These are phyloP conservation scores for Pseudonitzschia multiseries DNA, from an alignment of 108 stramenopile species.

Conservation along the genomic window DNA sequence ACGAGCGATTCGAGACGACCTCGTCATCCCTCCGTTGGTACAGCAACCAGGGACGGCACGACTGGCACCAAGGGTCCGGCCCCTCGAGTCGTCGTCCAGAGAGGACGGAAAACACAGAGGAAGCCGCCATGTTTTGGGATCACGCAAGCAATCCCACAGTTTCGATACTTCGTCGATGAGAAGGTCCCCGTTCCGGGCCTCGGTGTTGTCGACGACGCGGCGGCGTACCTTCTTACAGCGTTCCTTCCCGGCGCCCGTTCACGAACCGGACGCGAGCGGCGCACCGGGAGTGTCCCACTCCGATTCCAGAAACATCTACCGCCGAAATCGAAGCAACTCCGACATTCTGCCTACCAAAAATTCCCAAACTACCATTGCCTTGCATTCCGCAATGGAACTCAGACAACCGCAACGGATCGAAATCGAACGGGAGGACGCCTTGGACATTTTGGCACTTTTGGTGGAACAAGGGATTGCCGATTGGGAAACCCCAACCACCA, in stretches of 20 bases:
- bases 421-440: conserved; percentile 66
- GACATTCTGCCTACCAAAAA: conserved; percentile 27
- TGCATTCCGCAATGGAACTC: conserved; percentile 22
- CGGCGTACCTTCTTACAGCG: neutral
- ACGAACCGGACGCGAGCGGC: neutral
- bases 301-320: neutral
- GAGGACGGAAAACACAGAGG: neutral
- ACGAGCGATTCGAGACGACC: neutral
- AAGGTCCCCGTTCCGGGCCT: conserved; percentile 4
- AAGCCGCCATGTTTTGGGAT: neutral
- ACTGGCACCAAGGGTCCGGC: conserved; percentile 12
- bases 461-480: conserved; percentile 53
- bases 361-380: neutral
- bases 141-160: conserved; percentile 8
- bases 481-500: conserved; percentile 13
- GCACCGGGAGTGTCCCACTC: neutral
- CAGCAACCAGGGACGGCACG: conserved; percentile 1
- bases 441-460: conserved; percentile 59
- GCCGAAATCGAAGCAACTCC: conserved; percentile 23
- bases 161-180: neutral
- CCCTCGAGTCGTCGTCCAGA: conserved; percentile 9
- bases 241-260: neutral
- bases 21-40: neutral
- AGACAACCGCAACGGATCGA: conserved; percentile 49
- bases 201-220: neutral